A percentile compares a stretch with the other conserved stretches of the same genome.
Evolutionary conservation across 2,329 filamentous ascomycete species (phyloP).

Genomic region (Claviceps sp.): DNA sequence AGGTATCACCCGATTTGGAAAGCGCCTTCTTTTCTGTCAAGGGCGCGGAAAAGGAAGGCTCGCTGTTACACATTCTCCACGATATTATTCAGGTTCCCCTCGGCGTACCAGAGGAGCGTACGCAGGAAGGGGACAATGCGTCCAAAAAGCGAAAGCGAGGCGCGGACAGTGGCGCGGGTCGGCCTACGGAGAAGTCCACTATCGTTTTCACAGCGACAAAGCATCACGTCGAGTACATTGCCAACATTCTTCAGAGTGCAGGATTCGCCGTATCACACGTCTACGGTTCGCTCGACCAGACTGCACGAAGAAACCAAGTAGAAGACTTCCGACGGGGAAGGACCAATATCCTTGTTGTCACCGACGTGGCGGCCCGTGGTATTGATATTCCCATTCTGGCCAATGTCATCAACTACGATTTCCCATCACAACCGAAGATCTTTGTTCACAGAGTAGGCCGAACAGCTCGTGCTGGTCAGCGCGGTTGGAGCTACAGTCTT

Average conservation of each 20-base stretch:
- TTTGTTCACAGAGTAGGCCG: slow-evolving; percentile 93
- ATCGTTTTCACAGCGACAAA: slow-evolving; percentile 93
- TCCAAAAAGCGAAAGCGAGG: slow-evolving; percentile 62
- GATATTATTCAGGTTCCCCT: slow-evolving; percentile 85
- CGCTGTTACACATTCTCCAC: slow-evolving; percentile 74
- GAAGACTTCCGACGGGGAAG: slow-evolving; percentile 76
- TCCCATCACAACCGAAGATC: slow-evolving; percentile 90
- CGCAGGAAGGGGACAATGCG: slow-evolving; percentile 29
- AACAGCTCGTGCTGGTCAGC: slow-evolving; percentile 84
- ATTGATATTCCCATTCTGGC: slow-evolving; percentile 94
- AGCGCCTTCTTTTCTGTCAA: slow-evolving; percentile 93
- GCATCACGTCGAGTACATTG: slow-evolving; percentile 91
- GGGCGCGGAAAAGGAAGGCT: slow-evolving; percentile 84
- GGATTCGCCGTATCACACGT: slow-evolving; percentile 89
- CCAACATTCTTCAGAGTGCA: slow-evolving; percentile 61
- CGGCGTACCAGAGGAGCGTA: slow-evolving; percentile 42
- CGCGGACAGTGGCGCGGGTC: slow-evolving; percentile 39
- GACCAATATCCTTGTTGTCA: slow-evolving; percentile 86
- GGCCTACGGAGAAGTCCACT: slow-evolving; percentile 79
- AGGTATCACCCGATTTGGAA: slow-evolving; percentile 90
- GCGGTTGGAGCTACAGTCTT: slow-evolving; percentile 91
- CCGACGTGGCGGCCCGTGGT: slow-evolving; percentile 90
- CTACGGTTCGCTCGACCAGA: slow-evolving; percentile 90
- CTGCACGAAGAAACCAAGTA: slow-evolving; percentile 81
- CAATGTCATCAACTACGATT: slow-evolving; percentile 98